Percentiles rank a stretch among this genome's conserved stretches.
Conservation (phyloP, 352 stramenopile species). For the Phytophthora lateralis region DNA sequence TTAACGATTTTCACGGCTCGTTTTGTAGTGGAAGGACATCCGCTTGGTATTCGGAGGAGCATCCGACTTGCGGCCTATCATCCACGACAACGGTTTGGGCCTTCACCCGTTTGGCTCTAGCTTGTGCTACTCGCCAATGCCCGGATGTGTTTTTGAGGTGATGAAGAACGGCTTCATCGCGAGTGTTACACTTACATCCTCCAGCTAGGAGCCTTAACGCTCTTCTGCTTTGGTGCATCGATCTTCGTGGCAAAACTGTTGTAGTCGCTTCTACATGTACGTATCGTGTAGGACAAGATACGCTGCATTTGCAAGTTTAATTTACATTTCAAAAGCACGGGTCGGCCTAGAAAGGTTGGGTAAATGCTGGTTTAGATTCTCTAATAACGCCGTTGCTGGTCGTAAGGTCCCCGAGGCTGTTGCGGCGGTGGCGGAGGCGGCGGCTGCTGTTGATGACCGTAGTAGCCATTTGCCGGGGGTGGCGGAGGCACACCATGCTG, state of each 20-base stretch:
- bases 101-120: constrained; percentile 82
- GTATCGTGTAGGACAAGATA: background rate
- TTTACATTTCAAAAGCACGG: constrained; percentile 38
- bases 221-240: background rate
- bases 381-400: constrained; percentile 37
- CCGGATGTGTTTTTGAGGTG: constrained; percentile 84
- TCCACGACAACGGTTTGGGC: constrained; percentile 78
- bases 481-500: constrained; percentile 20
- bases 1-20: background rate
- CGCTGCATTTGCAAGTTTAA: constrained; percentile 26
- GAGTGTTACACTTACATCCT: constrained; percentile 65
- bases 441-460: constrained; percentile 29
- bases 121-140: constrained; percentile 73
- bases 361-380: constrained; percentile 21
- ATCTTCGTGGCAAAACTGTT: background rate
- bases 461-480: constrained; percentile 14
- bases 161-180: constrained; percentile 82
- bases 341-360: constrained; percentile 10
- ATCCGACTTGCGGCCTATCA: constrained; percentile 65
- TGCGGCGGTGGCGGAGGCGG: constrained; percentile 25
- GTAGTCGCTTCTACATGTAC: background rate
- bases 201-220: constrained; percentile 7
- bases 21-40: constrained; percentile 70
- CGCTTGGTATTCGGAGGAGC: constrained; percentile 53
- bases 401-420: constrained; percentile 42